Conservation (phyloP, 2,329 filamentous ascomycete species). For the Fusarium sp. region DNA sequence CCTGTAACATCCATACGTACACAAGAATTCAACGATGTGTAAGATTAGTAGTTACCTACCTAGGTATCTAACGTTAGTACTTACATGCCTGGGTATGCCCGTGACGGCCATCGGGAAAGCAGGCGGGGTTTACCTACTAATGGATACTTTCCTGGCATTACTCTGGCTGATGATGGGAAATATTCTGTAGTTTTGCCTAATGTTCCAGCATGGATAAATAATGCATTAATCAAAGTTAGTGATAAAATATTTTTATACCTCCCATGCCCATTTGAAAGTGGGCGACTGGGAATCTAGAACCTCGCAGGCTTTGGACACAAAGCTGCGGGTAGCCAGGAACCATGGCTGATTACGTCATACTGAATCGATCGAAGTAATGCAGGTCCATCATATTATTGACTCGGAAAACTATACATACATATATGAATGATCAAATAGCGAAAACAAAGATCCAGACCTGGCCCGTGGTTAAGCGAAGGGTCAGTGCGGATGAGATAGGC, state of each 20-base stretch:
- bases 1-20: neutral
- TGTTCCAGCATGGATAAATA: neutral
- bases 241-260: neutral
- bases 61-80: too few relatives aligned
- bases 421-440: neutral
- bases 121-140: neutral
- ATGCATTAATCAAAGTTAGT: neutral
- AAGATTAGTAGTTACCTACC: neutral
- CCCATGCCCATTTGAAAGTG: neutral
- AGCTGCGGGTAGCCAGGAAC: constrained; percentile 19
- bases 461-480: constrained; percentile 7
- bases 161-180: neutral
- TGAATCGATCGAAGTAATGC: constrained; percentile 12
- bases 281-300: constrained; percentile 7
- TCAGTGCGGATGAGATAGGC: constrained; percentile 10
- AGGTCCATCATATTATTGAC: constrained; percentile 15
- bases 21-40: neutral
- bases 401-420: neutral
- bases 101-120: neutral
- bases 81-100: neutral
- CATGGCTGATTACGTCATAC: constrained; percentile 18
- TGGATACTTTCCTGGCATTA: neutral
- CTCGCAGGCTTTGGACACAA: neutral
- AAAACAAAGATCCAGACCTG: constrained; percentile 12
- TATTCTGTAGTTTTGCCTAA: neutral